phyloP scores from a whole-genome alignment of 495 filamentous ascomycete genomes.

The Penicillium diatomitis region DNA sequence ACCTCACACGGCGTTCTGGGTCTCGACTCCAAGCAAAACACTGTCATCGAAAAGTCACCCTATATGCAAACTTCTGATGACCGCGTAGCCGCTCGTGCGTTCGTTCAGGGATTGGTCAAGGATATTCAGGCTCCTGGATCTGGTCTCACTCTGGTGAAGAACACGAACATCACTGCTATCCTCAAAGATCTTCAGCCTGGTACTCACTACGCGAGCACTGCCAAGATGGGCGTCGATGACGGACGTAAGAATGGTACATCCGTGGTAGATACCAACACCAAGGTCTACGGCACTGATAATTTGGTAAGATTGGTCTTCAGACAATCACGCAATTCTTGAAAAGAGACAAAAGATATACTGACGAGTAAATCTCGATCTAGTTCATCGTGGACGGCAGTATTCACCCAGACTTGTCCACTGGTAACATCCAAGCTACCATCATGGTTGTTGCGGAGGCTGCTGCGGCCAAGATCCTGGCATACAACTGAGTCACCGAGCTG shows the following conservation, averaged over 20 bases:
- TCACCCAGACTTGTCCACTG: conserved; percentile 36
- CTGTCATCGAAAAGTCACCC: conserved; percentile 45
- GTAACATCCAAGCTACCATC: conserved; percentile 35
- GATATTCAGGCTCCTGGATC: conserved; percentile 47
- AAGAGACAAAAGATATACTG: neutral
- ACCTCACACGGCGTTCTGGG: conserved; percentile 50
- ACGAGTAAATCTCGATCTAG: neutral
- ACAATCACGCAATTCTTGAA: neutral
- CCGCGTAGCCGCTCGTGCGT: conserved; percentile 10
- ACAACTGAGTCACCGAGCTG: too few species aligned
- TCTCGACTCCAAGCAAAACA: conserved; percentile 47
- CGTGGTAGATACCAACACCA: conserved; percentile 61
- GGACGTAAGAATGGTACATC: conserved; percentile 53
- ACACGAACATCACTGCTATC: conserved; percentile 45
- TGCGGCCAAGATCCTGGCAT: conserved; percentile 27
- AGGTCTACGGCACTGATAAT: conserved; percentile 65
- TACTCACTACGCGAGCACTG: conserved; percentile 63
- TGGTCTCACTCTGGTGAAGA: conserved; percentile 41
- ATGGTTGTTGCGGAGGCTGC: conserved; percentile 36
- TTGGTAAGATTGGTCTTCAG: conserved; percentile 24
- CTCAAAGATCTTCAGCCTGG: conserved; percentile 39
- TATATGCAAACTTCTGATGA: conserved; percentile 20
- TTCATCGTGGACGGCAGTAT: conserved; percentile 32
- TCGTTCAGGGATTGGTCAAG: conserved; percentile 41
- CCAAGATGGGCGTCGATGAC: conserved; percentile 59